phyloP scores from a whole-genome alignment of 306 rosid species.

The Quercus ilex region DNA sequence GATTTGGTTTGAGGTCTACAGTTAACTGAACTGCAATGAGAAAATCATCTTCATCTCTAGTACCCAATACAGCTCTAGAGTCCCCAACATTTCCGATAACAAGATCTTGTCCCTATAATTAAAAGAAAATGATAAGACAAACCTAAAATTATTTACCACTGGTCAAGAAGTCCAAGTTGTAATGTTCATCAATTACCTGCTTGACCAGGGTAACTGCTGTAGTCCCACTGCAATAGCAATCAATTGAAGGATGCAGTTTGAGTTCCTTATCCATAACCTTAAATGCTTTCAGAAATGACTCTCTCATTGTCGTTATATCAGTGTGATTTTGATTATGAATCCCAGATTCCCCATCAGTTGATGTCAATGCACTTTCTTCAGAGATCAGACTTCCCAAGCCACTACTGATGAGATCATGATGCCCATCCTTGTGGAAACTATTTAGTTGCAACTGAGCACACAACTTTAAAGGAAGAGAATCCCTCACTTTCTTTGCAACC shows the following conservation, averaged over 20 bases:
- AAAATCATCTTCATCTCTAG: constrained; percentile 42
- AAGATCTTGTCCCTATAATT: constrained; percentile 60
- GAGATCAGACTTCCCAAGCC: constrained; percentile 29
- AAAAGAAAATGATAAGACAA: background rate
- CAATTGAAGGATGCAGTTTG: constrained; percentile 50
- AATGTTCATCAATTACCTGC: constrained; percentile 38
- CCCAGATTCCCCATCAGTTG: constrained; percentile 30
- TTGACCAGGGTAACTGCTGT: constrained; percentile 78
- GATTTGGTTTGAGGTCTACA: constrained; percentile 75
- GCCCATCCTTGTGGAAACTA: constrained; percentile 23
- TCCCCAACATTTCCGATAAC: constrained; percentile 67
- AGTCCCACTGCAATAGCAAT: constrained; percentile 76
- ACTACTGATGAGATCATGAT: constrained; percentile 19
- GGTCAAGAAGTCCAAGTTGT: background rate
- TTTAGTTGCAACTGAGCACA: constrained; percentile 53
- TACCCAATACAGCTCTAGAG: constrained; percentile 70
- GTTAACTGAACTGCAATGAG: constrained; percentile 70
- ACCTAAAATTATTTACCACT: background rate
- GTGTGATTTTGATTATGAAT: constrained; percentile 18
- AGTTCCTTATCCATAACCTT: constrained; percentile 79
- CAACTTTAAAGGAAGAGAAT: constrained; percentile 68
- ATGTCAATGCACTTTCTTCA: constrained; percentile 26
- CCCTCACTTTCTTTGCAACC: constrained; percentile 82
- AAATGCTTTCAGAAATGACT: constrained; percentile 59
- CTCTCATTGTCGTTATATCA: constrained; percentile 35